phyloP scores from a whole-genome alignment of 306 rosid genomes.

The Amphicarpaea edgeworthii region DNA sequence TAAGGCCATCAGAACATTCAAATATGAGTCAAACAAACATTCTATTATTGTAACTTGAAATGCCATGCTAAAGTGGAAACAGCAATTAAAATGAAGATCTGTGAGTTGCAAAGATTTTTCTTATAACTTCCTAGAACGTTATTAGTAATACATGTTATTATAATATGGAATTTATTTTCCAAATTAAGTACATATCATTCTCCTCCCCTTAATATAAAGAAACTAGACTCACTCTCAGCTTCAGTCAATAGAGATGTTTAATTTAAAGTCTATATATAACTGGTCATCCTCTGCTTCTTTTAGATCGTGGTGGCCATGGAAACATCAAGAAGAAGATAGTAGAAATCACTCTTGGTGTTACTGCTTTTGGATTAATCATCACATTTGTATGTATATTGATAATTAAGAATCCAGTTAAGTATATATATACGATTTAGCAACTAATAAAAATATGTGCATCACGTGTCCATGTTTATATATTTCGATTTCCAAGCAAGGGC shows the following conservation, averaged over 20 bases:
- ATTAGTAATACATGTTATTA: not conserved
- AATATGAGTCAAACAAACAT: not conserved
- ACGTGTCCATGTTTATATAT: not conserved
- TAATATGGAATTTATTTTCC: too few relatives aligned
- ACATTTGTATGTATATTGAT: not conserved
- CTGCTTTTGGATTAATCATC: conserved; percentile 1
- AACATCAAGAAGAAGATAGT: not conserved
- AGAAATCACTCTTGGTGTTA: conserved; percentile 15
- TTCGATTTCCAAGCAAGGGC: not conserved
- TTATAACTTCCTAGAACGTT: too few relatives aligned
- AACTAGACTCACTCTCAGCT: not conserved
- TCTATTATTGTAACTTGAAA: not conserved
- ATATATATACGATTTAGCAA: not conserved
- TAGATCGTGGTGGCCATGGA: conserved; percentile 21
- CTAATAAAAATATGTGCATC: not conserved
- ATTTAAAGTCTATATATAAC: too few relatives aligned
- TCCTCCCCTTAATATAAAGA: not conserved
- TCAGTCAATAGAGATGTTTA: not conserved
- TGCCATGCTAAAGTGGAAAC: not conserved
- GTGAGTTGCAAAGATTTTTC: not conserved
- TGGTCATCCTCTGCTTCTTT: not conserved
- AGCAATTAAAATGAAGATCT: not conserved
- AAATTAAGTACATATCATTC: not conserved
- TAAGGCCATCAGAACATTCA: not conserved
- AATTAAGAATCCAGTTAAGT: conserved; percentile 15